Evolutionary conservation across 768 basidiomycete genomes (phyloP), one percentile per base, ranked within the genome.

Genomic region (Xerocomus brunneocitrinus): DNA sequence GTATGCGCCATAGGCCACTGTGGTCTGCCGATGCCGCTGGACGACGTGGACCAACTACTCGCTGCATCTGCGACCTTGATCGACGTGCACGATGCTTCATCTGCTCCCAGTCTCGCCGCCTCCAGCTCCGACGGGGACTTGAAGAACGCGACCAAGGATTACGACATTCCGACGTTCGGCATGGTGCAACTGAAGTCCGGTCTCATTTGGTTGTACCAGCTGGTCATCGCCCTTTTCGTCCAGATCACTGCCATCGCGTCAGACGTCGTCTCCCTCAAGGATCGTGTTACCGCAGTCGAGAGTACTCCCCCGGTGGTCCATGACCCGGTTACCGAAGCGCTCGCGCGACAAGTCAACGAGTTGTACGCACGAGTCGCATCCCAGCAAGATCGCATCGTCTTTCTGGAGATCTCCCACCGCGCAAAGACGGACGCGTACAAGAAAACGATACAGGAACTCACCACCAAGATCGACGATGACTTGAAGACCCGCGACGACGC

Each of bases 201-300:
- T 7, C 35, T 65, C 38, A 28, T 38, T 38, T 19, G 34, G 55
- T 22, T 62, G 25, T 53, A 47, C 40, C 50, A 22, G 19, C 14
- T 53, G 19, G 24, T 47, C 22, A 22, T 22, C 16, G 24, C 39
- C 12, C 24, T 53, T 5, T 8, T 41, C 38, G 9, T 46, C 14
- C 55, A 52, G 49, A 39, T 57, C 22, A 5, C 47, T 6, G 5
- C 35, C 22, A 36, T 57, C 5, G 55, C 52, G 5, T 60, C 54
- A 30, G 56, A 54, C 2, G 32, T 67, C 31, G 50, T 57, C 16
- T 48, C 48, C 0, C 60, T 66, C 49, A 54, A 56, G 57, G 50
- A 58, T 50, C 60, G 66, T 14, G 24, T 65, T 22, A 30, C 49
- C 16, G 41, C 31, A 5, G 43, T 61, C 42, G 66, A 66, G 43